Percentiles rank a stretch among this genome's conserved stretches.
Conservation (phyloP, 2,329 filamentous ascomycete genomes). For the Fusarium denticulatum region DNA sequence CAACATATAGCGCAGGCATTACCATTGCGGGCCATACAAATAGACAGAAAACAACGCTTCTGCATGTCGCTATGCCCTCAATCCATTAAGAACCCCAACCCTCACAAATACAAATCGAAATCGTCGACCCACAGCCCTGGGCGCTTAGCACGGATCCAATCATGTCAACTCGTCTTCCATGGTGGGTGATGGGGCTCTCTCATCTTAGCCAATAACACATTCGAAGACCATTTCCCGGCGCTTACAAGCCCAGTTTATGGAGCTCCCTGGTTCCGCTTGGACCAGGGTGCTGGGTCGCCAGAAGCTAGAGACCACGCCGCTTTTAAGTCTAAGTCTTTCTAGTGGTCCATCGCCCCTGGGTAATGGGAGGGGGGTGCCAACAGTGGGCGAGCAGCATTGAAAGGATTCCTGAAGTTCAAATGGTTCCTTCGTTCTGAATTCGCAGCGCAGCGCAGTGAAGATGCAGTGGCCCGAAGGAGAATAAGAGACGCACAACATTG, state of each 20-base stretch:
- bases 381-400: constrained; percentile 11
- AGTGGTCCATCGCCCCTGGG: constrained; percentile 3
- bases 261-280: constrained; percentile 14
- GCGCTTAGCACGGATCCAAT: constrained; percentile 51
- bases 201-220: constrained; percentile 43
- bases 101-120: constrained; percentile 28
- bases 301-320: constrained; percentile 32
- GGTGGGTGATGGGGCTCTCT: constrained; percentile 47
- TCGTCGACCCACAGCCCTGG: constrained; percentile 40
- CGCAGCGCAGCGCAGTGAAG: neutral
- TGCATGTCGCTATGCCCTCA: constrained; percentile 34
- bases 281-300: constrained; percentile 44
- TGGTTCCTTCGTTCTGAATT: neutral
- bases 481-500: neutral
- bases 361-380: constrained; percentile 20
- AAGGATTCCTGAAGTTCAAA: constrained; percentile 14
- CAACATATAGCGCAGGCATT: constrained; percentile 23
- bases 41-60: constrained; percentile 30
- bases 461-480: neutral
- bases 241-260: constrained; percentile 44
- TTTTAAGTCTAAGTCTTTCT: constrained; percentile 36
- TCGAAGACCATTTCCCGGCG: constrained; percentile 43
- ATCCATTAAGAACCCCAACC: constrained; percentile 28
- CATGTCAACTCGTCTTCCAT: constrained; percentile 38
- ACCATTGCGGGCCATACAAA: neutral